Conservation (phyloP, 108 stramenopile genomes). For the Cyclotella cryptica region DNA sequence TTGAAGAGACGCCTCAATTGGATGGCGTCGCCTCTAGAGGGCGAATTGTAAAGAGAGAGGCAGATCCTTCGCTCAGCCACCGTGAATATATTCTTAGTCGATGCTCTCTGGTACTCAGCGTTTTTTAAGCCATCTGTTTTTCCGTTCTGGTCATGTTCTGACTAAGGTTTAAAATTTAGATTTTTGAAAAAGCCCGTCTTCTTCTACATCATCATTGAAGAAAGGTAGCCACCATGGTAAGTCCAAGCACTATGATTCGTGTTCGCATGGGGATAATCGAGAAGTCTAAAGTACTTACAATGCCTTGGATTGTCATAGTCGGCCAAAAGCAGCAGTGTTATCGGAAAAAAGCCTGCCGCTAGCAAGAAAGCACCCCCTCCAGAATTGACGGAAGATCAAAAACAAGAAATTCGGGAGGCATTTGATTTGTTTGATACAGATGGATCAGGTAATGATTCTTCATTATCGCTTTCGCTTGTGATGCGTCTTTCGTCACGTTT, state of each 20-base stretch:
- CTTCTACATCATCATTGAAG: too few species aligned
- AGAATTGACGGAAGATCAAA: conserved; percentile 84
- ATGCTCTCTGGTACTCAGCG: too few species aligned
- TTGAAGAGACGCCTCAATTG: too few species aligned
- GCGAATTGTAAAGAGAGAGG: too few species aligned
- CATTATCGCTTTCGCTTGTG: background rate
- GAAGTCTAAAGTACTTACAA: background rate
- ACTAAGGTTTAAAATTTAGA: too few species aligned
- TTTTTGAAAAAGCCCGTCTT: too few species aligned
- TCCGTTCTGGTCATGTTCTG: too few species aligned
- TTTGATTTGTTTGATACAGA: conserved; percentile 90
- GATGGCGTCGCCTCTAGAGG: too few species aligned
- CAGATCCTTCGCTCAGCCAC: too few species aligned
- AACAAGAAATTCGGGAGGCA: conserved; percentile 78
- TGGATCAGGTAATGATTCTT: conserved; percentile 48
- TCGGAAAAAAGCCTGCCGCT: conserved; percentile 30
- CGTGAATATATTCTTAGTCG: too few species aligned
- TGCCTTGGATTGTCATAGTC: conserved; percentile 2
- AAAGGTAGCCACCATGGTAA: background rate
- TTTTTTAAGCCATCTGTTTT: too few species aligned
- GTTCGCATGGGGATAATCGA: background rate
- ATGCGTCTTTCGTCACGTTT: too few species aligned
- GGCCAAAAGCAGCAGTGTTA: conserved; percentile 11
- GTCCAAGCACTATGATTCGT: background rate
- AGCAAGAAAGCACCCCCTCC: conserved; percentile 44